Percentiles rank a stretch among this genome's conserved stretches.
These are phyloP conservation scores for Pseudogymnoascus sp. DNA, from an alignment of 2,329 filamentous ascomycete genomes.

Conservation along the genomic window DNA sequence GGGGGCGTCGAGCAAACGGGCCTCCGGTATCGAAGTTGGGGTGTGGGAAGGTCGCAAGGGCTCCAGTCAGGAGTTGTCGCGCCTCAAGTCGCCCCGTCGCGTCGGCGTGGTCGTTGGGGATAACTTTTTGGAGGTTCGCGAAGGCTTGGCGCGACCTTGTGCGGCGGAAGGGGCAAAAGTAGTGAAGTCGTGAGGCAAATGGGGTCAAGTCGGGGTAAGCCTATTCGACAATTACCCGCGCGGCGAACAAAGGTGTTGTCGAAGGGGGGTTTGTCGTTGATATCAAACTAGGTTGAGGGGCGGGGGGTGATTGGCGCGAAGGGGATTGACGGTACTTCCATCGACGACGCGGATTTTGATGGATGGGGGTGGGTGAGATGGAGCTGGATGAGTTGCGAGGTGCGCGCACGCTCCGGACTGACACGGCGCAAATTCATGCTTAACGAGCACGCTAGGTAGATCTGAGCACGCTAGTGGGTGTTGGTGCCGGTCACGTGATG, in stretches of 20 bases:
- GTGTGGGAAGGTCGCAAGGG: conserved; percentile 8
- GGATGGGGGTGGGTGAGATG: conserved; percentile 9
- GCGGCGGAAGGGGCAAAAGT: background rate
- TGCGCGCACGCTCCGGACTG: background rate
- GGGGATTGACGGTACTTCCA: conserved; percentile 8
- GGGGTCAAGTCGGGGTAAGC: background rate
- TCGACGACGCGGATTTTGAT: conserved; percentile 9
- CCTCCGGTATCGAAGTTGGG: conserved; percentile 11
- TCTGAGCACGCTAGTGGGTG: background rate
- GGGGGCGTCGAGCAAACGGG: conserved; percentile 14
- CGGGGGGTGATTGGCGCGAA: conserved; percentile 7
- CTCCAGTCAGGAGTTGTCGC: conserved; percentile 17
- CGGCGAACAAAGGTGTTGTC: background rate
- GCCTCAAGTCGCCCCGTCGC: conserved; percentile 20
- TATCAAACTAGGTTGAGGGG: conserved; percentile 10
- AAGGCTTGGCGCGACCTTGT: conserved; percentile 25
- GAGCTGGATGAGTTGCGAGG: conserved; percentile 8
- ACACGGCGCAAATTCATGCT: conserved; percentile 8
- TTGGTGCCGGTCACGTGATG: background rate
- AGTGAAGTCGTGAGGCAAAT: background rate
- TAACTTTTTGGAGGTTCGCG: conserved; percentile 23
- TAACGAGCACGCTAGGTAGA: conserved; percentile 6
- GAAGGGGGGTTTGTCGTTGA: conserved; percentile 8
- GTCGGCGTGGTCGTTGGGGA: conserved; percentile 24
- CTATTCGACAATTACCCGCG: background rate